A percentile compares a stretch with the other conserved stretches of the same genome.
These are phyloP conservation scores for Staphylotrichum longicolle DNA, from an alignment of 495 filamentous ascomycete genomes.

Conservation along the genomic window DNA sequence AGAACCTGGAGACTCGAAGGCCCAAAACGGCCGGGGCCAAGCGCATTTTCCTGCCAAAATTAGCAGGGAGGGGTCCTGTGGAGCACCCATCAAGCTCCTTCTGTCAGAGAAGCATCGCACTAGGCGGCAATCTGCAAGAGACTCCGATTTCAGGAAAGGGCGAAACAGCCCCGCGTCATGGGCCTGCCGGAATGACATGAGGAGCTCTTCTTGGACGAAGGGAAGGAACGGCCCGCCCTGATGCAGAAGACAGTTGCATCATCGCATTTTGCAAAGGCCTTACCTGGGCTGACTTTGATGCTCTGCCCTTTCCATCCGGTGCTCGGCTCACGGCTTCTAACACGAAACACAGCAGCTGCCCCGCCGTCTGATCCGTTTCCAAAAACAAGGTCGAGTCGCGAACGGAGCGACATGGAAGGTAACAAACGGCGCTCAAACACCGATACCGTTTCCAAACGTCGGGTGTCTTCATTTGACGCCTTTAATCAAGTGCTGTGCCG, in stretches of 20 bases:
- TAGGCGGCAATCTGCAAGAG: neutral
- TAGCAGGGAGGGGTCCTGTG: neutral
- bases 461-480: too few relatives aligned
- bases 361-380: too few relatives aligned
- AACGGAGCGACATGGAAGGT: too few relatives aligned
- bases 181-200: neutral
- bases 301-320: too few relatives aligned
- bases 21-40: neutral
- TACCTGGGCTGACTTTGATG: neutral
- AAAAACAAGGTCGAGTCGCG: too few relatives aligned
- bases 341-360: too few relatives aligned
- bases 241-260: neutral
- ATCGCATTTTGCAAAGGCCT: neutral
- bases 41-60: neutral
- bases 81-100: neutral
- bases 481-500: too few relatives aligned
- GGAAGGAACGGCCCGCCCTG: slow-evolving; percentile 10
- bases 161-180: neutral
- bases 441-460: too few relatives aligned
- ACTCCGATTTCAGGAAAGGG: neutral
- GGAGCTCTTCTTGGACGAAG: neutral
- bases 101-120: neutral
- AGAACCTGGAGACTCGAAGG: neutral
- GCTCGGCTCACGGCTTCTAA: too few relatives aligned
- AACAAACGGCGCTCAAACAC: too few relatives aligned